A percentile compares a stretch with the other conserved stretches of the same genome.
These are phyloP conservation scores for Coniferiporia weirii DNA, from an alignment of 1,284 basidiomycete species.

Conservation along the genomic window DNA sequence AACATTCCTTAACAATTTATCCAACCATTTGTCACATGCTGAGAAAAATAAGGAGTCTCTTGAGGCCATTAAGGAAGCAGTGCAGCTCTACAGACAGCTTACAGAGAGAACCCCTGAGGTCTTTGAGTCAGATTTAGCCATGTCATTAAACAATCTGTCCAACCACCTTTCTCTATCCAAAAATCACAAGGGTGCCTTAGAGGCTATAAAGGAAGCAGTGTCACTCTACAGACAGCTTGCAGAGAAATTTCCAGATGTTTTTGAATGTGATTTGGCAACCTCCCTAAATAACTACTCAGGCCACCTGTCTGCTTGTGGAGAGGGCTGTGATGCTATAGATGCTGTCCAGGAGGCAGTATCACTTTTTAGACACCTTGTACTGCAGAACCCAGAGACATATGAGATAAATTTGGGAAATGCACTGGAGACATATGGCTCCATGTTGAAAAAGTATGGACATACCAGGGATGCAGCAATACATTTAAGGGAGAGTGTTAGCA, in stretches of 20 bases:
- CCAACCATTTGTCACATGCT: not conserved
- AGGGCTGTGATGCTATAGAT: not conserved
- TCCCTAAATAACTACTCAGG: not conserved
- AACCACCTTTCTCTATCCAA: no score
- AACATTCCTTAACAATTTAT: not conserved
- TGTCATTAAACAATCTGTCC: not conserved
- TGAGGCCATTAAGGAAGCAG: not conserved
- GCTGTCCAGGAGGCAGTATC: not conserved
- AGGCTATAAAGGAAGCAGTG: not conserved
- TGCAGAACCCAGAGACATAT: not conserved
- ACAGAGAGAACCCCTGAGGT: not conserved
- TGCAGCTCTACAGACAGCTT: not conserved
- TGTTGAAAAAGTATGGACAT: not conserved
- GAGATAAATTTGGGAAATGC: not conserved
- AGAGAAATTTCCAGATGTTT: not conserved
- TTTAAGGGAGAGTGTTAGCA: not conserved
- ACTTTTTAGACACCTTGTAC: not conserved
- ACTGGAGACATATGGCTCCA: not conserved
- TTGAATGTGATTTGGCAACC: not conserved
- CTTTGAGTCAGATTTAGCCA: not conserved
- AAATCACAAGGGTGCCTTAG: not conserved
- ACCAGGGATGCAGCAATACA: not conserved
- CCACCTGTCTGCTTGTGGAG: not conserved
- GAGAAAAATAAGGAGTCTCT: not conserved
- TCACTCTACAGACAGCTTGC: not conserved